Base-by-base conservation (phyloP, 768 basidiomycete species). In the Agaricus subrufescens region DNA sequence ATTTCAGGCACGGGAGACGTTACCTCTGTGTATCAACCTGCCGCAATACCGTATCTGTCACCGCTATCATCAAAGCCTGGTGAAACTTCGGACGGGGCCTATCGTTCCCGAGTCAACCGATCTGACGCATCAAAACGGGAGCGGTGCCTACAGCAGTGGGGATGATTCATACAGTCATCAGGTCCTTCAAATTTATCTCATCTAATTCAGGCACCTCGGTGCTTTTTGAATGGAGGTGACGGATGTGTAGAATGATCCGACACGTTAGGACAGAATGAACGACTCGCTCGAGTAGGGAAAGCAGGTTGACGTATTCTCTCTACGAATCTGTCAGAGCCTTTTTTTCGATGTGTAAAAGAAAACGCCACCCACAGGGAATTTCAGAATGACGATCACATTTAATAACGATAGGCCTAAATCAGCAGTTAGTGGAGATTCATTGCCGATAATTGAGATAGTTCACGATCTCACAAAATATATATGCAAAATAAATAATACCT, bases 401-500 rank as follows among this genome's bases (percentile, higher is more conserved):
- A 40, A 15, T 5, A 50, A 45, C 27, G 58, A 54, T 46, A 59
- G 25, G 25, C 46, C 57, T 58, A 46, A 30, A 56, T 34, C 14
- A 19, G 8, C 12, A 37, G 34, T 57, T 15, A 57, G 42, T n/a
- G 37, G 39, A 5, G 15, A 15, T 12, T 10, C 40, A 3, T 26
- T 15, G 19, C 19, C 12, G 19, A 12, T 10, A 43, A 45, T 26
- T 14, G 42, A 29, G 34, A 23, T 39, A 23, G 19, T 31, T 29
- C 23, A 11, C 3, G 27, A 12, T 30, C 43, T 37, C 27, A 59
- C 52, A 29, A 42, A 59, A 55, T 40, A 59, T 51, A 46, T 59
- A 59, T 11, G 37, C 34, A 42, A 54, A 59, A 55, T 59, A 59
- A 49, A 55, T 50, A 46, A 59, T 54, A 44, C 53, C 58, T 59